These are phyloP conservation scores for Exophiala dermatitidis DNA, from an alignment of 2,329 filamentous ascomycete species.

Conservation along the genomic window DNA sequence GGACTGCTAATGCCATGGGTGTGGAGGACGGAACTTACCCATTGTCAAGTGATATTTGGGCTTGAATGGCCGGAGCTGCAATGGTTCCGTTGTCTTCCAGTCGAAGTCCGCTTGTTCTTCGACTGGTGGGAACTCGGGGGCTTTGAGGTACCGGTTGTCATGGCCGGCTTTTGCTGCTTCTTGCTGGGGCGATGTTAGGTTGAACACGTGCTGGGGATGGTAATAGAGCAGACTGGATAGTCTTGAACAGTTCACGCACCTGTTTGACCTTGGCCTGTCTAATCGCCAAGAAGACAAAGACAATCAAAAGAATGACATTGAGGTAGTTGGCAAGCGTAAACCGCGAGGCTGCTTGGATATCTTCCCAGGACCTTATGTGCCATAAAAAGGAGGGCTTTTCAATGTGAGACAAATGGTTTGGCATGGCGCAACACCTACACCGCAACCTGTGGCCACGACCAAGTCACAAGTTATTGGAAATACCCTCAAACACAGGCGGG, in stretches of 20 bases:
- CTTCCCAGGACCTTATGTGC: conserved; percentile 21
- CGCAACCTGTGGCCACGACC: background rate
- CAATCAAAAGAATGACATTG: conserved; percentile 20
- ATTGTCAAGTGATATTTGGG: conserved; percentile 58
- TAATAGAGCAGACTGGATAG: background rate
- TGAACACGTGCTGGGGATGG: background rate
- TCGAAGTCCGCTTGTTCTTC: conserved; percentile 45
- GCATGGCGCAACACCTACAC: conserved; percentile 2
- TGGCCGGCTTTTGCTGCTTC: conserved; percentile 15
- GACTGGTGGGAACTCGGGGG: conserved; percentile 28
- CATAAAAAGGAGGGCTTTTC: conserved; percentile 22
- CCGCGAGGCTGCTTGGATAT: conserved; percentile 16
- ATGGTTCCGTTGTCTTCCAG: conserved; percentile 45
- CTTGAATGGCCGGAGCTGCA: conserved; percentile 53
- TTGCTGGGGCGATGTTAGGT: conserved; percentile 1
- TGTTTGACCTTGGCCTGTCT: conserved; percentile 14
- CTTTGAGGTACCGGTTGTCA: conserved; percentile 21
- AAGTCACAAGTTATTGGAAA: background rate
- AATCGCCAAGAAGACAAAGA: conserved; percentile 17
- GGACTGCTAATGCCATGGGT: background rate
- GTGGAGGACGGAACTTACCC: conserved; percentile 38
- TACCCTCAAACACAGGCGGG: background rate
- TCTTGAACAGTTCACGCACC: background rate
- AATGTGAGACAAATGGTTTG: conserved; percentile 27
- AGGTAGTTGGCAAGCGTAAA: conserved; percentile 23